Evolutionary conservation across 192 early-diverging fungal genomes (phyloP).

Genomic region (Coemansia sp.): DNA sequence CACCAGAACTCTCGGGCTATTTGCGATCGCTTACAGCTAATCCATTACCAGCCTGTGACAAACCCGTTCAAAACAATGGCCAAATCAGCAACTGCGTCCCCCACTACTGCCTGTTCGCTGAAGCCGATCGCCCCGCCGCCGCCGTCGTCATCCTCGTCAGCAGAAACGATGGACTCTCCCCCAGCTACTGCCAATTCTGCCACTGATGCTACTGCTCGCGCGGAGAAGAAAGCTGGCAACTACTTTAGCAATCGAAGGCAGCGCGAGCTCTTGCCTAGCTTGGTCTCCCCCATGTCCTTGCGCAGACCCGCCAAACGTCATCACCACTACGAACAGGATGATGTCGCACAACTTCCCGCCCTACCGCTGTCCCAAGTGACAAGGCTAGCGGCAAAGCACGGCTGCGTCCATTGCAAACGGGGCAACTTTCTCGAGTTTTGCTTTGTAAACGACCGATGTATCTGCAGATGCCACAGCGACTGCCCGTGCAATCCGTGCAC

Average conservation of each 20-base stretch:
- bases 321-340: conserved; percentile 1
- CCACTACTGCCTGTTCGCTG: not conserved
- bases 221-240: not conserved
- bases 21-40: conserved; percentile 11
- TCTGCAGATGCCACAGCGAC: conserved; percentile 30
- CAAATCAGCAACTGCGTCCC: conserved; percentile 6
- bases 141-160: conserved; percentile 9
- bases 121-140: conserved; percentile 1
- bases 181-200: conserved; percentile 1
- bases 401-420: conserved; percentile 39
- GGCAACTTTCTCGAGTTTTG: conserved; percentile 52
- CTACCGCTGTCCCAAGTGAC: conserved; percentile 1
- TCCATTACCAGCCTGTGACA: conserved; percentile 25
- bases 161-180: not conserved
- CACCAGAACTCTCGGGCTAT: not conserved
- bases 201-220: not conserved
- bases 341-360: not conserved
- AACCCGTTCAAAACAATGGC: conserved; percentile 47
- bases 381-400: not conserved
- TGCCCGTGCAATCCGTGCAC: conserved; percentile 49
- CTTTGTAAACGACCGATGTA: conserved; percentile 33
- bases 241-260: not conserved
- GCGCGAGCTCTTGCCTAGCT: not conserved
- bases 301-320: not conserved
- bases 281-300: conserved; percentile 7